Percentiles rank a stretch among this genome's conserved stretches.
Evolutionary conservation across 2,329 filamentous ascomycete genomes (phyloP).

Genomic region (Diaporthe sp.): DNA sequence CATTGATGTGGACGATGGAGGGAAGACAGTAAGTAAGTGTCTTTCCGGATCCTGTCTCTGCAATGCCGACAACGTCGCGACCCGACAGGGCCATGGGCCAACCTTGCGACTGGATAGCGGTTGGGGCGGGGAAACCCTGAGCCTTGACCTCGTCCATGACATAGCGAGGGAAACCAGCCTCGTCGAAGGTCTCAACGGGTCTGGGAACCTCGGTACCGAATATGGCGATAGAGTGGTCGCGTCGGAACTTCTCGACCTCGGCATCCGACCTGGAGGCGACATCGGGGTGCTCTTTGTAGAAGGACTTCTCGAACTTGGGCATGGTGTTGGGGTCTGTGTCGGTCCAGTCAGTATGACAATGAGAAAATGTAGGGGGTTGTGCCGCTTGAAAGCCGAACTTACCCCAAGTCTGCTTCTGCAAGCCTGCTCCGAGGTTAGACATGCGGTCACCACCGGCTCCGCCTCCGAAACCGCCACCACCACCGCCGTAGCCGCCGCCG

Average conservation of each 20-base stretch:
- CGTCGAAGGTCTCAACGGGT: constrained; percentile 96
- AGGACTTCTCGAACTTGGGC: constrained; percentile 99
- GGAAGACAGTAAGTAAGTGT: constrained; percentile 98
- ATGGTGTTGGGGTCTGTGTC: constrained; percentile 78
- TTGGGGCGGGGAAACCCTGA: constrained; percentile 93
- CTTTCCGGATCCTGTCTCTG: constrained; percentile 99
- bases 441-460: constrained; percentile 91
- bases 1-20: constrained; percentile 99
- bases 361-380: constrained; percentile 43
- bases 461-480: constrained; percentile 64
- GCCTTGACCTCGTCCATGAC: constrained; percentile 99
- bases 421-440: constrained; percentile 87
- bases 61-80: constrained; percentile 98
- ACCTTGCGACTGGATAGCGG: constrained; percentile 96
- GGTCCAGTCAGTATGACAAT: constrained; percentile 48
- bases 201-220: constrained; percentile 87
- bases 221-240: constrained; percentile 86
- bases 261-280: constrained; percentile 80
- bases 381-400: constrained; percentile 55
- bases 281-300: constrained; percentile 94
- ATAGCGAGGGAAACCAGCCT: constrained; percentile 96
- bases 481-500: constrained; percentile 54
- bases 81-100: constrained; percentile 99
- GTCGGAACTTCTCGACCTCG: constrained; percentile 91
- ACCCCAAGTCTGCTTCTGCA: constrained; percentile 94